phyloP scores from a whole-genome alignment of 1,284 basidiomycete species.

The Marasmius oreades region DNA sequence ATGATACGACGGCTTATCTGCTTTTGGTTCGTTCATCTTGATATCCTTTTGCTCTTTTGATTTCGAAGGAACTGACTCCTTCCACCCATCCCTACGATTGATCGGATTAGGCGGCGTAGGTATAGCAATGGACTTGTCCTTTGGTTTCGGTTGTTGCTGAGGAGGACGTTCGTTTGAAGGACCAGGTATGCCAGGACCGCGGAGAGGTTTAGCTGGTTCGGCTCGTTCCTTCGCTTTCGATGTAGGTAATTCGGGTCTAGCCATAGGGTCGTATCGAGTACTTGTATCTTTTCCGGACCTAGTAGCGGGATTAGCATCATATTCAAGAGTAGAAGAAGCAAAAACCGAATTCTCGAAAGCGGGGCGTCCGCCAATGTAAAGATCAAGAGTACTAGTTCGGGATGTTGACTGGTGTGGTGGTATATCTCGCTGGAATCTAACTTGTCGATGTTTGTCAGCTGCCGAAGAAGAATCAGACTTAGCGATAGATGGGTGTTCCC shows the following conservation, averaged over 20 bases:
- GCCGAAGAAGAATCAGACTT: not conserved
- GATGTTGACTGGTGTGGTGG: not conserved
- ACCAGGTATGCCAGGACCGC: too few relatives aligned
- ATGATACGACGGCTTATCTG: not conserved
- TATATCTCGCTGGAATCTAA: not conserved
- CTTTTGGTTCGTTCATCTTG: not conserved
- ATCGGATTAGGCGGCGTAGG: not conserved
- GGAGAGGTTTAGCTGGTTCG: not conserved
- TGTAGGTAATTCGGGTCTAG: not conserved
- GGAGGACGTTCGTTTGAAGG: too few relatives aligned
- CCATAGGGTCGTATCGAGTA: not conserved
- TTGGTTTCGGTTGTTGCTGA: not conserved
- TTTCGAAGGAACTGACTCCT: not conserved
- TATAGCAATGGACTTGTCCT: not conserved
- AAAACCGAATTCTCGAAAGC: not conserved
- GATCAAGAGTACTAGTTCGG: not conserved
- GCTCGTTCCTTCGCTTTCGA: not conserved
- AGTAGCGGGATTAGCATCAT: not conserved
- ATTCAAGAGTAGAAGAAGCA: not conserved
- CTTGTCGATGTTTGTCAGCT: too few relatives aligned
- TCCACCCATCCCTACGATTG: slow-evolving; percentile 6
- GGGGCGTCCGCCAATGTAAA: not conserved
- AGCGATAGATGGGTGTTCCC: not conserved
- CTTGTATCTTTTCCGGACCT: not conserved
- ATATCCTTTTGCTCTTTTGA: not conserved